Conservation (phyloP, 768 basidiomycete genomes). For the Daedaleopsis nitida region DNA sequence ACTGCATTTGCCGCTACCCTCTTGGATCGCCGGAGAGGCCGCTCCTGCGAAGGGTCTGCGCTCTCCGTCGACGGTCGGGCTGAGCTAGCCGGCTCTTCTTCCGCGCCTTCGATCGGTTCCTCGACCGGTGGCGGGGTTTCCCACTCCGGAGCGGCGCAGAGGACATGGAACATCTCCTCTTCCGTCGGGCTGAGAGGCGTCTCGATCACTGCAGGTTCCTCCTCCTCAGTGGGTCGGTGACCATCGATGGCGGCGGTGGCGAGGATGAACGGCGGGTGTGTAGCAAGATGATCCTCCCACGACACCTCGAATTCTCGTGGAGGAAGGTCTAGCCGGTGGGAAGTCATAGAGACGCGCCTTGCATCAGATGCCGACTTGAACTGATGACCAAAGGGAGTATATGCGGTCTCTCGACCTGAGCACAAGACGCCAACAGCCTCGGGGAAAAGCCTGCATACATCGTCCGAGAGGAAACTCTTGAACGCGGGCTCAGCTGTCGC, state of each 20-base stretch:
- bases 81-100: slow-evolving; percentile 1
- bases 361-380: slow-evolving; percentile 56
- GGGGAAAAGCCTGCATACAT: slow-evolving; percentile 65
- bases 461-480: slow-evolving; percentile 61
- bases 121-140: slow-evolving; percentile 45
- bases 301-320: slow-evolving; percentile 21
- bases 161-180: slow-evolving; percentile 66
- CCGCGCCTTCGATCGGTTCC: slow-evolving; percentile 21
- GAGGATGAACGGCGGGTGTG: slow-evolving; percentile 25
- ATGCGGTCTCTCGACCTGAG: slow-evolving; percentile 28
- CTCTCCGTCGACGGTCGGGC: slow-evolving; percentile 1
- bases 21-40: slow-evolving; percentile 62
- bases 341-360: slow-evolving; percentile 30
- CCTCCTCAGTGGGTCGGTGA: slow-evolving; percentile 9
- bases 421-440: slow-evolving; percentile 60
- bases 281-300: slow-evolving; percentile 32
- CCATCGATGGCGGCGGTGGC: slow-evolving; percentile 19
- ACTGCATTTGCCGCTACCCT: slow-evolving; percentile 59
- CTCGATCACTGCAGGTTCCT: slow-evolving; percentile 33
- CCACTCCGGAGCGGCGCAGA: slow-evolving; percentile 46
- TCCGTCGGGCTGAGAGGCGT: slow-evolving; percentile 69
- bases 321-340: slow-evolving; percentile 26
- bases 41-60: slow-evolving; percentile 29
- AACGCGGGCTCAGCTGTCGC: slow-evolving; percentile 52
- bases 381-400: slow-evolving; percentile 53